Evolutionary conservation across 1,284 basidiomycete species (phyloP).

Genomic region (Pisolithus thermaeus): DNA sequence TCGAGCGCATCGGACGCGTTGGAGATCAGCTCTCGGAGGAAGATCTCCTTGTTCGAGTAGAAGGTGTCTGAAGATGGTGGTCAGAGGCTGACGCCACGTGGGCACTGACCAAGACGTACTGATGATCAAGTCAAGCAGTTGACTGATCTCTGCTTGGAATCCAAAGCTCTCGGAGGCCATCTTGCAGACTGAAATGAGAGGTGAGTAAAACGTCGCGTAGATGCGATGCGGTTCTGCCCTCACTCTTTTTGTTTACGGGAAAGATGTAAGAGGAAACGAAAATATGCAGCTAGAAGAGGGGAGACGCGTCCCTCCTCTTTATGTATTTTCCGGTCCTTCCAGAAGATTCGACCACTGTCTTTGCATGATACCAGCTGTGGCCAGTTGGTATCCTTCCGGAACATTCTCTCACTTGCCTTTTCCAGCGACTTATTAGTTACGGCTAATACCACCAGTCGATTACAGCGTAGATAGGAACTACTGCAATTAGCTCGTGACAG

Average conservation of each 20-base stretch:
- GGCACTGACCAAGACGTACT: conserved; percentile 43
- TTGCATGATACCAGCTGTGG: too few species aligned
- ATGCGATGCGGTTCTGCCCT: conserved; percentile 13
- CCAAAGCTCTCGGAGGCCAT: conserved; percentile 83
- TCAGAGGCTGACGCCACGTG: neutral
- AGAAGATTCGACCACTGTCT: conserved; percentile 49
- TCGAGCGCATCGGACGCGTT: conserved; percentile 94
- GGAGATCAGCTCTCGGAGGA: conserved; percentile 93
- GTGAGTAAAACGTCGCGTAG: neutral
- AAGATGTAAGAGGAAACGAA: conserved; percentile 11
- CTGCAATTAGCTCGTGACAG: neutral
- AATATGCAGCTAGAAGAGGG: conserved; percentile 6
- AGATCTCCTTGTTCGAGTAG: conserved; percentile 99
- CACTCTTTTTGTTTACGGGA: conserved; percentile 12
- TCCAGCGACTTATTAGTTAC: conserved; percentile 9
- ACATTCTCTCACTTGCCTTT: conserved; percentile 30
- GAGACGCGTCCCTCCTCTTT: conserved; percentile 28
- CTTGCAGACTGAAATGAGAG: conserved; percentile 27
- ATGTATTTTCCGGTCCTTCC: conserved; percentile 43
- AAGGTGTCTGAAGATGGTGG: conserved; percentile 67
- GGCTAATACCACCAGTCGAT: neutral
- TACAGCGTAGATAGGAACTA: neutral
- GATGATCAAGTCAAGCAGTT: conserved; percentile 89
- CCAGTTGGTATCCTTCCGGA: conserved; percentile 20
- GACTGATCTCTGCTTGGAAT: conserved; percentile 97